A percentile compares a stretch with the other conserved stretches of the same genome.
phyloP scores from a whole-genome alignment of 768 basidiomycete species.

The Boletus rubescentipes region DNA sequence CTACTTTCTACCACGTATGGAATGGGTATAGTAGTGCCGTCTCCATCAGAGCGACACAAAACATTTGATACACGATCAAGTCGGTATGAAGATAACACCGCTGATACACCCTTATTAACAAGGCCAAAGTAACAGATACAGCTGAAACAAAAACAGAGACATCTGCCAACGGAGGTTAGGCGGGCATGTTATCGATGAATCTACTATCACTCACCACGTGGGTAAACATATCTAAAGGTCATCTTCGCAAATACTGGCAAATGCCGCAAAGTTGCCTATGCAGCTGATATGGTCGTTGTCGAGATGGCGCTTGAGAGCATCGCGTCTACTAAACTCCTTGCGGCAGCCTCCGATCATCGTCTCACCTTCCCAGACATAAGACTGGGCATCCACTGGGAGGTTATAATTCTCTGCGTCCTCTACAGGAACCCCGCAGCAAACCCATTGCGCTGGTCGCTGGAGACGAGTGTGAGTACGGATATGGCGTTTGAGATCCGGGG shows the following conservation, averaged over 20 bases:
- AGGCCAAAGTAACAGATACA: constrained; percentile 6
- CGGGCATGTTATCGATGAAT: background rate
- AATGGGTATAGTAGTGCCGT: constrained; percentile 13
- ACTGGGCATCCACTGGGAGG: constrained; percentile 21
- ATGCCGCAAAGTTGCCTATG: constrained; percentile 32
- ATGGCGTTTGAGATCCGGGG: constrained; percentile 62
- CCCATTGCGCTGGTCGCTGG: constrained; percentile 36
- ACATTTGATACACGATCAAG: constrained; percentile 11
- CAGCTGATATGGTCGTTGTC: constrained; percentile 36
- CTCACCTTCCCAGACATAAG: constrained; percentile 29
- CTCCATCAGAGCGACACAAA: background rate
- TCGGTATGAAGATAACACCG: constrained; percentile 8
- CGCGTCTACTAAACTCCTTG: constrained; percentile 38
- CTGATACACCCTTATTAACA: constrained; percentile 8
- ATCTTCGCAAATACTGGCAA: constrained; percentile 29
- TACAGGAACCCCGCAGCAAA: constrained; percentile 37
- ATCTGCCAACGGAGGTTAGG: constrained; percentile 7
- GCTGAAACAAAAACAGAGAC: background rate
- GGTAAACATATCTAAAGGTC: constrained; percentile 12
- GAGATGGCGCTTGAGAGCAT: constrained; percentile 42
- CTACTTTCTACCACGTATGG: constrained; percentile 14
- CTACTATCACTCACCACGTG: constrained; percentile 4
- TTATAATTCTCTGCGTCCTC: constrained; percentile 24
- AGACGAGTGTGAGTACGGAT: constrained; percentile 49
- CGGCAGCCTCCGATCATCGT: constrained; percentile 39